Percentiles rank a stretch among this genome's conserved stretches.
Conservation (phyloP, 108 stramenopile species). For the Cyclotella cryptica region DNA sequence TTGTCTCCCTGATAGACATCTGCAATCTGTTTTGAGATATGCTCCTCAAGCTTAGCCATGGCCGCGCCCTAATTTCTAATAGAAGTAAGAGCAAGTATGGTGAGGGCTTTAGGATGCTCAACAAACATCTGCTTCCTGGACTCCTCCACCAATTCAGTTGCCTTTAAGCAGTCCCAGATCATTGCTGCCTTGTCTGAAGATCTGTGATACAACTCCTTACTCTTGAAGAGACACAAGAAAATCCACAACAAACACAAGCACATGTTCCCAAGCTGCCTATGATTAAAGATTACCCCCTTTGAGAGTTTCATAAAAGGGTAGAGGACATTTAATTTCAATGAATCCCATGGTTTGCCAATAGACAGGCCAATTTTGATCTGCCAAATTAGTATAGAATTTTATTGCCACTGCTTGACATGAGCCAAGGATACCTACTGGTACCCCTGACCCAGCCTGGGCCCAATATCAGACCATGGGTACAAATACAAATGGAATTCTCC, state of each 20-base stretch:
- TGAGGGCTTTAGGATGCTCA: conserved; percentile 5
- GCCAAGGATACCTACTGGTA: too few species aligned
- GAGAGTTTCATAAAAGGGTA: conserved; percentile 4
- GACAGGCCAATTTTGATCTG: too few species aligned
- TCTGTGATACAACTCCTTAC: background rate
- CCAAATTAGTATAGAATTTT: too few species aligned
- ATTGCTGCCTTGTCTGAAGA: background rate
- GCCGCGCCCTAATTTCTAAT: conserved; percentile 7
- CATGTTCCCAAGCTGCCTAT: background rate
- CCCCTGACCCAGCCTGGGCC: too few species aligned
- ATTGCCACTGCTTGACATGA: too few species aligned
- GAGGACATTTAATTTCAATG: background rate
- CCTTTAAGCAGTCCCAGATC: conserved; percentile 12
- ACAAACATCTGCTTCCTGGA: background rate
- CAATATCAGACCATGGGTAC: too few species aligned
- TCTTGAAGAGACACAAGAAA: background rate
- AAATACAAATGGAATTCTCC: too few species aligned
- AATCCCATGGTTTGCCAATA: too few species aligned
- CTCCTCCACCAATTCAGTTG: too few species aligned
- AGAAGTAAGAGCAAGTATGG: conserved; percentile 6
- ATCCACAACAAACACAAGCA: background rate
- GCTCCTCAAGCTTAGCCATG: background rate
- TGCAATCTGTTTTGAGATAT: background rate
- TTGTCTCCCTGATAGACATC: background rate
- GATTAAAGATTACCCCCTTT: background rate